Percentiles rank a stretch among this genome's conserved stretches.
These are phyloP conservation scores for Monascus ruber DNA, from an alignment of 2,329 filamentous ascomycete genomes.

Conservation along the genomic window DNA sequence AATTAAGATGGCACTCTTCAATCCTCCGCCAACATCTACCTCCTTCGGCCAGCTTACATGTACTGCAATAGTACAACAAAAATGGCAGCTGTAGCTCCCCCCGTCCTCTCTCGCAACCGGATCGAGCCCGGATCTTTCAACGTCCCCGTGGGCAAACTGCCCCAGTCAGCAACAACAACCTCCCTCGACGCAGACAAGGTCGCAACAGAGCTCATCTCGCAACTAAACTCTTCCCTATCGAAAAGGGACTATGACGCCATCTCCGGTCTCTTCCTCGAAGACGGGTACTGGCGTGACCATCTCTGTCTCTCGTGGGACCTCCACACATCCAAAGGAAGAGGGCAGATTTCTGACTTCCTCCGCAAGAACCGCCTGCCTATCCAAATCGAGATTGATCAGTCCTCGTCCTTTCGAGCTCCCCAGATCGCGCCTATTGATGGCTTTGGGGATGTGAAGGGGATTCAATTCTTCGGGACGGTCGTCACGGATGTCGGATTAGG, in stretches of 20 bases:
- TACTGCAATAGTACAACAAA: too few relatives aligned
- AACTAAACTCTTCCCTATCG: constrained; percentile 30
- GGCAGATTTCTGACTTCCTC: constrained; percentile 27
- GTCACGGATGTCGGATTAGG: constrained; percentile 45
- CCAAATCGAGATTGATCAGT: constrained; percentile 37
- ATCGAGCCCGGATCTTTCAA: constrained; percentile 46
- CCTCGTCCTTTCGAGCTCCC: constrained; percentile 35
- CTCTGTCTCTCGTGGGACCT: constrained; percentile 46
- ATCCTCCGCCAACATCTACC: too few relatives aligned
- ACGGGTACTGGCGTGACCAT: constrained; percentile 49
- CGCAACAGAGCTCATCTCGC: constrained; percentile 24
- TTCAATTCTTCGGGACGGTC: constrained; percentile 47
- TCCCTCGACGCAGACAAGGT: constrained; percentile 26
- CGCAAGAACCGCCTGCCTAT: constrained; percentile 32
- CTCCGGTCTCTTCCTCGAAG: constrained; percentile 37
- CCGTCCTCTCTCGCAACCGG: constrained; percentile 18
- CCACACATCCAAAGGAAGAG: constrained; percentile 40
- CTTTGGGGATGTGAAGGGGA: constrained; percentile 37
- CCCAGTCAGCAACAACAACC: constrained; percentile 22
- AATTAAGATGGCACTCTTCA: too few relatives aligned
- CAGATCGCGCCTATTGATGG: constrained; percentile 39
- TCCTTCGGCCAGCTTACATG: too few relatives aligned
- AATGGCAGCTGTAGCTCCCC: constrained; percentile 4
- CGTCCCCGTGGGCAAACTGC: constrained; percentile 34
- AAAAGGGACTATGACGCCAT: constrained; percentile 22